A percentile compares a stretch with the other conserved stretches of the same genome.
Conservation (phyloP, 208 protist species). For the Leishmania guyanensis region DNA sequence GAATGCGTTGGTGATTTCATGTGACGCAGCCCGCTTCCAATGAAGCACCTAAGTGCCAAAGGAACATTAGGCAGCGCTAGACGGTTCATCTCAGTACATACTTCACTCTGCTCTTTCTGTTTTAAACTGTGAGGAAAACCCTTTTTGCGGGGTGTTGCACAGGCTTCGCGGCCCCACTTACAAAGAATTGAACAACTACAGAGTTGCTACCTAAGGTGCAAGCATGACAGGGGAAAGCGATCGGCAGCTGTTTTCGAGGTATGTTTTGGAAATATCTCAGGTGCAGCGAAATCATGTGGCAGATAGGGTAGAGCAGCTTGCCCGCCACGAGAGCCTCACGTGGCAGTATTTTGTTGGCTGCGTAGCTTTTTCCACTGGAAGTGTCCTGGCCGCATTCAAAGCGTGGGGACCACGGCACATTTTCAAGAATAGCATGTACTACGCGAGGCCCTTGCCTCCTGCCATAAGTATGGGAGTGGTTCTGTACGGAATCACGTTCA, state of each 20-base stretch:
- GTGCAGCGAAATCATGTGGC: slow-evolving; percentile 75
- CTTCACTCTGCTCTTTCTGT: not conserved
- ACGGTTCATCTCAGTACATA: not conserved
- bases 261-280: slow-evolving; percentile 78
- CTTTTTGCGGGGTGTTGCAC: not conserved
- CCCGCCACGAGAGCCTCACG: slow-evolving; percentile 55
- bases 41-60: too few relatives aligned
- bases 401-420: slow-evolving; percentile 88
- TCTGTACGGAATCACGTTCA: slow-evolving; percentile 85
- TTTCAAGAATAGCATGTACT: slow-evolving; percentile 92
- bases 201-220: not conserved
- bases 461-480: slow-evolving; percentile 88
- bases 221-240: slow-evolving; percentile 45
- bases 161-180: not conserved
- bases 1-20: not conserved
- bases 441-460: slow-evolving; percentile 77
- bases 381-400: slow-evolving; percentile 74
- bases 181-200: slow-evolving; percentile 3
- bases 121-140: not conserved
- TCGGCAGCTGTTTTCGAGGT: slow-evolving; percentile 63
- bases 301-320: slow-evolving; percentile 73
- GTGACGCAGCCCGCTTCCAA: not conserved
- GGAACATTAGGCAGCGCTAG: not conserved
- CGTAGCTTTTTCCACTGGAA: slow-evolving; percentile 57
- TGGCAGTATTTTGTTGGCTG: slow-evolving; percentile 91